Base-by-base conservation (phyloP, 2,329 filamentous ascomycete species). In the Aspergillus neotritici region DNA sequence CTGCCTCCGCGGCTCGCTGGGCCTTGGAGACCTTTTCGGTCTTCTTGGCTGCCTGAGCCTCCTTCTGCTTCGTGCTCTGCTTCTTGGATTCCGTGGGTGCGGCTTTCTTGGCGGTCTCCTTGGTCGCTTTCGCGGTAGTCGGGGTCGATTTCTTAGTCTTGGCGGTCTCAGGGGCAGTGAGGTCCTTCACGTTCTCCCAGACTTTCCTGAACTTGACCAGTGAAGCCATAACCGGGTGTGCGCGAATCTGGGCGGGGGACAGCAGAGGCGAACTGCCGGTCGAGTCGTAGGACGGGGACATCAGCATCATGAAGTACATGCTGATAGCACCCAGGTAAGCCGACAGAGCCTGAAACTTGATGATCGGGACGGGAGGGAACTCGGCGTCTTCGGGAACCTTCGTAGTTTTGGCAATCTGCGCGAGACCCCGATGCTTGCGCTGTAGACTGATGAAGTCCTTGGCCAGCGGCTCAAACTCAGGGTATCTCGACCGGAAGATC, bases 301-400 rank as follows among this genome's bases (percentile, higher is more conserved):
- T 87, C n/a, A 98, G 71, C 30, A 97, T 78, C 31, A 90, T 87
- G 64, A 98, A 95, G 66, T 98, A 98, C 80, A 95, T 90, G 37
- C 86, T 84, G 53, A 98, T 74, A 1, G 87, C 78, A 34, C 86
- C 88, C 16, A 97, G 74, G 61, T 98, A 97, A 47, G 89, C 87
- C 4, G 87, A 84, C 31, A 94, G 73, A 9, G 90, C 82, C 64
- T 87, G 83, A 61, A 86, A 83, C 63, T 91, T 93, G 46, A 87
- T 75, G 7, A 82, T 73, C 15, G 78, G 71, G n/a, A 84, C 64
- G 2, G 79, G 79, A 4, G 59, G 48, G 14, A 52, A 51, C 14
- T 52, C 44, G 13, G 48, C 45, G 16, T 62, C 51, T 43, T 52
- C 50, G 11, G 69, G 49, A 15, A 65, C 60, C 41, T 79, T 73